Conservation (phyloP, 495 filamentous ascomycete genomes). For the Pyrenopolyporus hunteri region DNA sequence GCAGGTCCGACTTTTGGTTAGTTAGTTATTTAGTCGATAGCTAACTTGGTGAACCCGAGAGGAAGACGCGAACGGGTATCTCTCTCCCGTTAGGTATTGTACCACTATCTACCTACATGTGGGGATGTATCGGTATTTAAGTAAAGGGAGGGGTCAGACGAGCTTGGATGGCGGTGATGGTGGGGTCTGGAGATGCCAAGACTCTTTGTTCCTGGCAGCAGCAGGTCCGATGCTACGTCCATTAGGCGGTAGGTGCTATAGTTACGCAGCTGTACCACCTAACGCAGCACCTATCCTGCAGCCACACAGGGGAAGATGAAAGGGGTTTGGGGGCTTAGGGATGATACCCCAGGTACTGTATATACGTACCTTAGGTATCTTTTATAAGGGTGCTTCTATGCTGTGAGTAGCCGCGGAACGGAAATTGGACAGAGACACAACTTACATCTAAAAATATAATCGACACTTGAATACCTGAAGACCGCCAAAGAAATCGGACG, state of each 20-base stretch:
- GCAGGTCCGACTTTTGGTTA: background rate
- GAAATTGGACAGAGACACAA: too few species aligned
- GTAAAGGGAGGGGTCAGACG: conserved; percentile 10
- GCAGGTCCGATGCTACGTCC: conserved; percentile 11
- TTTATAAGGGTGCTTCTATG: too few species aligned
- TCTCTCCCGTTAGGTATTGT: too few species aligned
- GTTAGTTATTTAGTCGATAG: too few species aligned
- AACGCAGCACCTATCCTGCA: too few species aligned
- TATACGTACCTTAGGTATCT: too few species aligned
- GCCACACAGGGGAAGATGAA: too few species aligned
- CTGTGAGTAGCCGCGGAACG: too few species aligned
- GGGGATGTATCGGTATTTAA: background rate
- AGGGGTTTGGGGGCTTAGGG: too few species aligned
- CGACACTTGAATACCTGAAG: background rate
- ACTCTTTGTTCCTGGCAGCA: conserved; percentile 27
- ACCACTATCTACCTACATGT: background rate
- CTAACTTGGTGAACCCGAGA: background rate
- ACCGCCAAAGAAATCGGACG: background rate
- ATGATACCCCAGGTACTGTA: too few species aligned
- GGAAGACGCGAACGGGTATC: background rate
- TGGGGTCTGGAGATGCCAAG: conserved; percentile 32
- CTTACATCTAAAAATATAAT: too few species aligned
- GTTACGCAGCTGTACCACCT: conserved; percentile 4
- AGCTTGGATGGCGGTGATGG: conserved; percentile 12
- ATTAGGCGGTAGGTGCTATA: background rate